Percentiles rank a stretch among this genome's conserved stretches.
phyloP scores from a whole-genome alignment of 2,329 filamentous ascomycete genomes.

The Venturiaceae sp. region DNA sequence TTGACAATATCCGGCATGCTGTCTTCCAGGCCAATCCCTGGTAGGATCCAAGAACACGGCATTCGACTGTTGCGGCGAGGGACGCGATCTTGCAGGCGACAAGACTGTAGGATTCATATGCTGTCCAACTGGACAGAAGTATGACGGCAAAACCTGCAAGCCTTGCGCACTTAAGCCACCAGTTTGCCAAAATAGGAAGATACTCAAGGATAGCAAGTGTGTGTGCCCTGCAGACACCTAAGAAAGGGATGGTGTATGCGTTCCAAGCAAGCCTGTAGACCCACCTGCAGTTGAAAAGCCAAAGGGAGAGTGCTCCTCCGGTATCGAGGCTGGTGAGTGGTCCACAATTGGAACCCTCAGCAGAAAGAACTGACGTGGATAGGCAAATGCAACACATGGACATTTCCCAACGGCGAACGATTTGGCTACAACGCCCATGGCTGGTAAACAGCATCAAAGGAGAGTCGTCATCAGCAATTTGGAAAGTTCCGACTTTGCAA shows the following conservation, averaged over 20 bases:
- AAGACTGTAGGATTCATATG: not conserved
- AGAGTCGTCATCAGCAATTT: not conserved
- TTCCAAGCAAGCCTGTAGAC: not conserved
- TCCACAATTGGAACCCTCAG: not conserved
- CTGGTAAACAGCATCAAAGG: slow-evolving; percentile 4
- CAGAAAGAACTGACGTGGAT: not conserved
- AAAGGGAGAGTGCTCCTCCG: not conserved
- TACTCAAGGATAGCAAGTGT: not conserved
- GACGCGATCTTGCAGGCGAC: not conserved
- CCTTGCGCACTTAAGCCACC: not conserved
- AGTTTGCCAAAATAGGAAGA: not conserved
- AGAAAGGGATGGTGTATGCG: not conserved
- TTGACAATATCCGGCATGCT: not conserved
- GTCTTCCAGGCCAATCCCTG: not conserved
- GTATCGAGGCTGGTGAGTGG: not conserved
- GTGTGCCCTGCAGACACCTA: not conserved
- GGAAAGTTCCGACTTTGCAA: slow-evolving; percentile 5
- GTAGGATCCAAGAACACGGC: not conserved
- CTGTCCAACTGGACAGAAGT: slow-evolving; percentile 2
- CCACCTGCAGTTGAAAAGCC: not conserved
- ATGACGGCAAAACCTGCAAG: slow-evolving; percentile 1
- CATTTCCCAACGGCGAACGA: not conserved
- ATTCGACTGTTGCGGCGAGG: slow-evolving; percentile 3
- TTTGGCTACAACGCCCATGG: not conserved
- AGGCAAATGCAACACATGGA: slow-evolving; percentile 6